Evolutionary conservation across 257 asterid genomes (phyloP).

Genomic region (Jacaranda copaia): DNA sequence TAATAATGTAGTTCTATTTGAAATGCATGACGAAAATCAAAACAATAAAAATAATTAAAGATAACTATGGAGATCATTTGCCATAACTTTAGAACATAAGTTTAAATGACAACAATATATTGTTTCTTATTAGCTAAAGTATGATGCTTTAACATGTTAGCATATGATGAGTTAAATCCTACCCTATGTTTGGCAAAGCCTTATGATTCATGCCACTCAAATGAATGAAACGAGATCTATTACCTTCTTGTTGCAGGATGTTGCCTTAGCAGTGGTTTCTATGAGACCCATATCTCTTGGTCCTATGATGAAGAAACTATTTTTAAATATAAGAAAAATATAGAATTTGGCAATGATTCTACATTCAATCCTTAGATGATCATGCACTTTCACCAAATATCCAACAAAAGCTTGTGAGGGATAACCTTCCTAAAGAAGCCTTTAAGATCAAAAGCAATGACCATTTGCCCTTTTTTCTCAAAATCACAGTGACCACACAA

Average conservation of each 20-base stretch:
- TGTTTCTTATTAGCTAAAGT: background rate
- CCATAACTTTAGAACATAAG: background rate
- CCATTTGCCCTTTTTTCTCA: constrained; percentile 97
- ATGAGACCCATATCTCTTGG: constrained; percentile 88
- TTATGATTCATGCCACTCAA: no score
- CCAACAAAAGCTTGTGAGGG: constrained; percentile 94
- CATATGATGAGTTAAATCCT: no score
- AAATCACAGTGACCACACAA: constrained; percentile 92
- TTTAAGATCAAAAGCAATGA: constrained; percentile 96
- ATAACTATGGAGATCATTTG: background rate
- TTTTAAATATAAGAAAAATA: constrained; percentile 76
- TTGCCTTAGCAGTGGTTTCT: constrained; percentile 92
- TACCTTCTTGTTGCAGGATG: constrained; percentile 60
- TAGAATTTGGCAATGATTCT: constrained; percentile 78
- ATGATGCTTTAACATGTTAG: background rate
- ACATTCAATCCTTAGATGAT: constrained; percentile 85
- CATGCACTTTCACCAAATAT: constrained; percentile 88
- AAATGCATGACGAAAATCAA: no score
- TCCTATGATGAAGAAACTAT: constrained; percentile 85
- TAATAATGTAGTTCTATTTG: no score
- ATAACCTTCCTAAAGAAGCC: constrained; percentile 91
- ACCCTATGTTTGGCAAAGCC: no score
- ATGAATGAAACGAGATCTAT: constrained; percentile 7
- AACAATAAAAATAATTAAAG: background rate
- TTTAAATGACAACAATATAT: no score